A percentile compares a stretch with the other conserved stretches of the same genome.
phyloP scores from a whole-genome alignment of 164 flowering plant genomes.

The Dillenia turbinata region DNA sequence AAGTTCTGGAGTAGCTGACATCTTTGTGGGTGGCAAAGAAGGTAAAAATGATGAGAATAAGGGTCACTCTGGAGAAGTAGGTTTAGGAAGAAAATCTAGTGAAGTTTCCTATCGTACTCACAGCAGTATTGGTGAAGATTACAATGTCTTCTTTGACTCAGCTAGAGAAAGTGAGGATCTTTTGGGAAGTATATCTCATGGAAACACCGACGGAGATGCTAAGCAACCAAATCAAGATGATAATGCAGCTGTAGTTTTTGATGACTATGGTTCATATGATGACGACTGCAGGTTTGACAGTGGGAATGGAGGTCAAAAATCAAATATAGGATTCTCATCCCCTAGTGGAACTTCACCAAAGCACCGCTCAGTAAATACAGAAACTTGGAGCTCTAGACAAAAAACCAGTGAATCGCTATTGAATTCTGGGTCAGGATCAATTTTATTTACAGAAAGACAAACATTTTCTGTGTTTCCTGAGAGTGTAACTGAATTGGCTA shows the following conservation, averaged over 20 bases:
- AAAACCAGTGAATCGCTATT: slow-evolving; percentile 8
- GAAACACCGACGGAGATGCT: slow-evolving; percentile 9
- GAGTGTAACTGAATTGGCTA: slow-evolving; percentile 10
- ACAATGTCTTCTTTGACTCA: slow-evolving; percentile 11
- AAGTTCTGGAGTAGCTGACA: slow-evolving; percentile 7
- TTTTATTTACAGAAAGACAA: slow-evolving; percentile 10
- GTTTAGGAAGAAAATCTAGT: slow-evolving; percentile 19
- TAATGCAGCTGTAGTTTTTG: slow-evolving; percentile 38
- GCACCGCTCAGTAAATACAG: slow-evolving; percentile 12
- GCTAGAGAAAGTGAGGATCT: slow-evolving; percentile 19
- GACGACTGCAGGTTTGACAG: slow-evolving; percentile 29
- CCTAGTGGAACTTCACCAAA: slow-evolving; percentile 21
- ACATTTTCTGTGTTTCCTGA: slow-evolving; percentile 23
- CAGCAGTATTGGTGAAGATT: slow-evolving; percentile 21
- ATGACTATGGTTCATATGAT: slow-evolving; percentile 56
- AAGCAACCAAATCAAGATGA: slow-evolving; percentile 20
- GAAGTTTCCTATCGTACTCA: slow-evolving; percentile 25
- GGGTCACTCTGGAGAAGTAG: slow-evolving; percentile 21
- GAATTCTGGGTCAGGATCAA: slow-evolving; percentile 13
- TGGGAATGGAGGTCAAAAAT: slow-evolving; percentile 17
- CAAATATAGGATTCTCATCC: slow-evolving; percentile 18
- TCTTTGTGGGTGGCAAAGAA: slow-evolving; percentile 11
- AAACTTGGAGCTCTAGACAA: slow-evolving; percentile 22
- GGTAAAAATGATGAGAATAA: slow-evolving; percentile 14
- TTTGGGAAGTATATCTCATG: slow-evolving; percentile 16